phyloP scores from a whole-genome alignment of 1,139 yeast genomes.

The Pichia sp. region DNA sequence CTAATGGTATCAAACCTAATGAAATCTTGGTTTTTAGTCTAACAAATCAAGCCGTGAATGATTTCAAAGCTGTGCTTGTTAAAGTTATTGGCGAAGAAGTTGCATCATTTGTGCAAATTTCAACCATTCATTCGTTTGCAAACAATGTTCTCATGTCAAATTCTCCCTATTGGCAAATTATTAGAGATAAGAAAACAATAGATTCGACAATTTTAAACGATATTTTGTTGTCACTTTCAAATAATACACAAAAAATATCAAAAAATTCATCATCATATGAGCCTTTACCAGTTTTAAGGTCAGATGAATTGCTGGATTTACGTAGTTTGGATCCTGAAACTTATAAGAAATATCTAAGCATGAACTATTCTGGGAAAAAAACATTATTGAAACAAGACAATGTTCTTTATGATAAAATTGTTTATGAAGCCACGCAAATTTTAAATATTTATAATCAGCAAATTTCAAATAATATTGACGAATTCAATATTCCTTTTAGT shows the following conservation, averaged over 20 bases:
- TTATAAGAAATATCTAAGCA: constrained; percentile 6
- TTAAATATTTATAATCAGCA: not conserved
- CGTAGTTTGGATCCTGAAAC: not conserved
- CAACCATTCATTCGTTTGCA: constrained; percentile 59
- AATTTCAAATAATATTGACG: not conserved
- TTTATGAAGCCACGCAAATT: constrained; percentile 14
- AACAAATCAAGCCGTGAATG: constrained; percentile 64
- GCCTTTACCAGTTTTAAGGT: not conserved
- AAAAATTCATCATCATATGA: not conserved
- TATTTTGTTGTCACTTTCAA: constrained; percentile 1
- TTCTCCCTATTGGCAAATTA: constrained; percentile 35
- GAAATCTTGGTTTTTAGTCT: constrained; percentile 59
- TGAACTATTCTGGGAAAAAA: not conserved
- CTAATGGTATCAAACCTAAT: constrained; percentile 37
- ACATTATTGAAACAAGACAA: constrained; percentile 6
- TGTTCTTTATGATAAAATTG: constrained; percentile 14
- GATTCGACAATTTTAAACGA: constrained; percentile 1
- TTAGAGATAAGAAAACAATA: constrained; percentile 24
- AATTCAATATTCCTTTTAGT: not conserved
- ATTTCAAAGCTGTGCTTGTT: constrained; percentile 38
- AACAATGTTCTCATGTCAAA: constrained; percentile 40
- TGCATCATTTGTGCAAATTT: constrained; percentile 36
- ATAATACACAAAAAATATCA: not conserved
- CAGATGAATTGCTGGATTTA: not conserved
- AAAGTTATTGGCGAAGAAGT: constrained; percentile 32